Percentiles rank a stretch among this genome's conserved stretches.
Conservation (phyloP, 768 basidiomycete species). For the Exidia glandulosa region DNA sequence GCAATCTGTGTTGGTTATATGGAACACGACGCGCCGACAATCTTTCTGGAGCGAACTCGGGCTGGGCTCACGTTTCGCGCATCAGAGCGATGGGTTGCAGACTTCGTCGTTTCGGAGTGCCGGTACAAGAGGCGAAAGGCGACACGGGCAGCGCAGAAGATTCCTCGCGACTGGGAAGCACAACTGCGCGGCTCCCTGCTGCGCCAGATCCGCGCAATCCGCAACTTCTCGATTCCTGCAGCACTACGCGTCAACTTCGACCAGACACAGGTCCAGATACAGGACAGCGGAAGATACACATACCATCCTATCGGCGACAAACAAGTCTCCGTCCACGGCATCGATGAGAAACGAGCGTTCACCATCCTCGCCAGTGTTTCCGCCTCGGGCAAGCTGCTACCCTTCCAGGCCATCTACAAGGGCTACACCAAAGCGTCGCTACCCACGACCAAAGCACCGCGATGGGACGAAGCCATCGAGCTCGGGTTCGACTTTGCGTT, state of each 20-base stretch:
- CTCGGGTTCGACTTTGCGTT: slow-evolving; percentile 18
- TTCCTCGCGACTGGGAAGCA: slow-evolving; percentile 1
- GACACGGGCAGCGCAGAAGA: not conserved
- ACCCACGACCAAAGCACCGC: slow-evolving; percentile 9
- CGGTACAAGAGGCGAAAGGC: not conserved
- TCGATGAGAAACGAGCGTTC: slow-evolving; percentile 33
- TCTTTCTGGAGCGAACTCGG: not conserved
- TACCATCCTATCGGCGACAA: slow-evolving; percentile 17
- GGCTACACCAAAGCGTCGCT: slow-evolving; percentile 18
- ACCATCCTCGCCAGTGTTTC: slow-evolving; percentile 25
- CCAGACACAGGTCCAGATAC: slow-evolving; percentile 22
- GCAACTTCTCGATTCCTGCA: slow-evolving; percentile 17
- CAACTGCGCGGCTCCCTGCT: slow-evolving; percentile 11
- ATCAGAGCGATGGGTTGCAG: not conserved
- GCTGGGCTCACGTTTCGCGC: not conserved
- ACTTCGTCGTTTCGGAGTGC: not conserved
- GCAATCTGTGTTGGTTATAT: not conserved
- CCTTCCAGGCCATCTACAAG: slow-evolving; percentile 27
- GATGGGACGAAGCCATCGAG: slow-evolving; percentile 14
- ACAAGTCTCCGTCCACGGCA: slow-evolving; percentile 24
- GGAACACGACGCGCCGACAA: not conserved
- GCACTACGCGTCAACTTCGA: slow-evolving; percentile 24
- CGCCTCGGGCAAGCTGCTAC: slow-evolving; percentile 20
- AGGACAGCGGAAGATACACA: slow-evolving; percentile 8
- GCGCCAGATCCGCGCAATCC: slow-evolving; percentile 14